Conservation (phyloP, 495 filamentous ascomycete species). For the Aspergillus incahuasiensis region DNA sequence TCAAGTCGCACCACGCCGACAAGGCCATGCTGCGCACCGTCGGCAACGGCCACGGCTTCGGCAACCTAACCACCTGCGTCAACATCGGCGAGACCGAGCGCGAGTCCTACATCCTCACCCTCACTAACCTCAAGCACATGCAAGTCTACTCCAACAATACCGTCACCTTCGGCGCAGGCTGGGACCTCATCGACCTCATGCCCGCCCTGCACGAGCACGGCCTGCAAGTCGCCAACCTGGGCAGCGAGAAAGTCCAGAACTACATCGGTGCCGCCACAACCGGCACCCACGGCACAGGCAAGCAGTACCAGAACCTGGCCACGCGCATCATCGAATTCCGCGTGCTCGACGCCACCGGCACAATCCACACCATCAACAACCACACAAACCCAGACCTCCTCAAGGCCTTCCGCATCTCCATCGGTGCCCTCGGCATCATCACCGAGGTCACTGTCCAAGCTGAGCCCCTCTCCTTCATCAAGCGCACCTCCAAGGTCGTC, state of each 20-base stretch:
- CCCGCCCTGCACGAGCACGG: slow-evolving; percentile 10
- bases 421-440: slow-evolving; percentile 22
- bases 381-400: slow-evolving; percentile 14
- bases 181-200: too few relatives aligned
- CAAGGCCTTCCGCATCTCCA: slow-evolving; percentile 21
- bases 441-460: slow-evolving; percentile 19
- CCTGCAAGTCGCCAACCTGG: slow-evolving; percentile 16
- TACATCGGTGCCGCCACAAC: slow-evolving; percentile 18
- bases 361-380: slow-evolving; percentile 11
- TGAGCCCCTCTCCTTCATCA: slow-evolving; percentile 13
- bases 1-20: slow-evolving; percentile 15
- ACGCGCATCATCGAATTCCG: slow-evolving; percentile 16
- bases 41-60: slow-evolving; percentile 23
- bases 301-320: slow-evolving; percentile 8
- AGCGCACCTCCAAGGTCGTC: slow-evolving; percentile 18
- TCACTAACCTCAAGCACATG: slow-evolving; percentile 17
- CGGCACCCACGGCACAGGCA: slow-evolving; percentile 21
- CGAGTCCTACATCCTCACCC: slow-evolving; percentile 14
- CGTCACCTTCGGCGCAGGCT: too few relatives aligned
- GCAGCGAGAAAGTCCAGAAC: slow-evolving; percentile 20
- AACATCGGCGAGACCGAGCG: slow-evolving; percentile 9
- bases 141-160: slow-evolving; percentile 15
- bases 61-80: slow-evolving; percentile 19
- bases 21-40: slow-evolving; percentile 14
- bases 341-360: slow-evolving; percentile 17